phyloP scores from a whole-genome alignment of 345 rosid genomes.

The Salix viminalis region DNA sequence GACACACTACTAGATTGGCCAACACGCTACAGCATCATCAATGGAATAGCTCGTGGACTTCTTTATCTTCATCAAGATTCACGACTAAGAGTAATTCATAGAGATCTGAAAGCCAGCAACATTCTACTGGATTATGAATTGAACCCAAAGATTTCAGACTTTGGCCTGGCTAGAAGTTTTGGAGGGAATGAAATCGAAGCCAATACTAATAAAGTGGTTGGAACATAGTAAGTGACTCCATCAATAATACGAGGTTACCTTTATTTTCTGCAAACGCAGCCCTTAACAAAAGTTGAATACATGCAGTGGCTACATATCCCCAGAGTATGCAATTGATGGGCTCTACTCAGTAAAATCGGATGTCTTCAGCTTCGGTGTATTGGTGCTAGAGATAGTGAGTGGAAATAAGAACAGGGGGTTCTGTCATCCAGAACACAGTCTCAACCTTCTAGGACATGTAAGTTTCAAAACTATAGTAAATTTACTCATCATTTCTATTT shows the following conservation, averaged over 20 bases:
- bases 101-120: slow-evolving; percentile 9
- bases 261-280: neutral
- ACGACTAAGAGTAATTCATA: slow-evolving; percentile 1
- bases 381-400: neutral
- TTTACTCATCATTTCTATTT: too few species aligned
- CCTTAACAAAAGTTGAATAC: neutral
- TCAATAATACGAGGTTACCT: neutral
- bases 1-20: neutral
- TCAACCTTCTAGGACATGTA: neutral
- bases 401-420: neutral
- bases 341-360: slow-evolving; percentile 3
- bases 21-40: neutral
- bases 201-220: neutral
- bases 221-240: slow-evolving; percentile 2
- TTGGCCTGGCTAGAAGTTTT: slow-evolving; percentile 9
- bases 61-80: slow-evolving; percentile 26
- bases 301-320: slow-evolving; percentile 9
- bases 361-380: slow-evolving; percentile 7
- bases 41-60: slow-evolving; percentile 6
- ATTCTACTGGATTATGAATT: neutral
- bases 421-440: neutral
- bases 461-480: neutral
- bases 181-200: neutral
- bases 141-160: slow-evolving; percentile 8
- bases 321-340: slow-evolving; percentile 4